phyloP scores from a whole-genome alignment of 2,329 filamentous ascomycete species.

The Pseudopithomyces maydicus region DNA sequence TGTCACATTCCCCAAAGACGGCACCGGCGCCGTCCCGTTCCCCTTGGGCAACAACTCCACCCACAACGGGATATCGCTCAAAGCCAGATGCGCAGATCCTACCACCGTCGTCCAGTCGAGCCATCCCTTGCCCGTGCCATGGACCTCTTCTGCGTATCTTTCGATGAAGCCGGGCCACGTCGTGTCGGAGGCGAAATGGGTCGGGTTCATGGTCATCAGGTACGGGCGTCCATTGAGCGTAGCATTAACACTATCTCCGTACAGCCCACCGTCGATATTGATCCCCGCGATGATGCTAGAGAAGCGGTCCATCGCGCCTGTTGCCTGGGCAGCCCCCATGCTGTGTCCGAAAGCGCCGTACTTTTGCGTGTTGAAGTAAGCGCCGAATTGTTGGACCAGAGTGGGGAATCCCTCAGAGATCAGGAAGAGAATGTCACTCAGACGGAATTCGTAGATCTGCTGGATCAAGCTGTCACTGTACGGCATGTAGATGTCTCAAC shows the following conservation, averaged over 20 bases:
- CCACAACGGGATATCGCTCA: conserved; percentile 27
- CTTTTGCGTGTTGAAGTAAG: conserved; percentile 14
- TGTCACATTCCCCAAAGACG: conserved; percentile 19
- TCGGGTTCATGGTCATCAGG: conserved; percentile 6
- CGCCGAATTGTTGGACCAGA: conserved; percentile 10
- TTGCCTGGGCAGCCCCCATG: conserved; percentile 3
- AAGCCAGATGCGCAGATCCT: conserved; percentile 24
- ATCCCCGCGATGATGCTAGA: neutral
- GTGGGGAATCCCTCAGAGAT: conserved; percentile 3
- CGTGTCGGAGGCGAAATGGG: conserved; percentile 13
- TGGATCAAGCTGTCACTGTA: conserved; percentile 14
- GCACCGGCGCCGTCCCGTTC: conserved; percentile 16
- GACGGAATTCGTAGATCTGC: conserved; percentile 20
- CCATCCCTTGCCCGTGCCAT: conserved; percentile 25
- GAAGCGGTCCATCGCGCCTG: neutral
- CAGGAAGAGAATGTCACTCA: conserved; percentile 17
- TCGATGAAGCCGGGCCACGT: conserved; percentile 22
- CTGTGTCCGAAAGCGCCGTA: conserved; percentile 12
- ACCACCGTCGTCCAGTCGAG: conserved; percentile 24
- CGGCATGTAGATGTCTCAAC: conserved; percentile 15
- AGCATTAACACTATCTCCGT: conserved; percentile 2
- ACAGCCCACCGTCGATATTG: conserved; percentile 5
- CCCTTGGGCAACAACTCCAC: conserved; percentile 24
- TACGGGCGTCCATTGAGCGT: neutral
- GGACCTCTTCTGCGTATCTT: neutral